Conservation (phyloP, 257 asterid species). For the Phtheirospermum japonicum region DNA sequence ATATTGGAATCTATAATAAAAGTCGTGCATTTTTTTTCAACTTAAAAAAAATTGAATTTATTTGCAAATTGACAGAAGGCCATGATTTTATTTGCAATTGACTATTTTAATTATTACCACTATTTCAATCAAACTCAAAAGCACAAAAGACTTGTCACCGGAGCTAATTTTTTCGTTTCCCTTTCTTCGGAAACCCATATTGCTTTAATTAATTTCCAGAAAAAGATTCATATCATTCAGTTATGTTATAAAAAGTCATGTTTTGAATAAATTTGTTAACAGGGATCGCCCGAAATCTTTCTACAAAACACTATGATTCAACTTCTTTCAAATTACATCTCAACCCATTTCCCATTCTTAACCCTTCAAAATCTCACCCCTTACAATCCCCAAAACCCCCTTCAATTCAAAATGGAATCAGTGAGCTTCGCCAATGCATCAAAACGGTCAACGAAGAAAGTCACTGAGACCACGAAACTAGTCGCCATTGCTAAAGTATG, state of each 20-base stretch:
- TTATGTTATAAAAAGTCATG: background rate
- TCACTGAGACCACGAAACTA: conserved; percentile 71
- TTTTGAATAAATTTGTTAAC: conserved; percentile 22
- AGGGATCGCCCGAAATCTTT: conserved; percentile 16
- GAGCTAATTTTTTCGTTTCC: too few species aligned
- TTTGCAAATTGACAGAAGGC: too few species aligned
- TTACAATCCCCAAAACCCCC: conserved; percentile 2
- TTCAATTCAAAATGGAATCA: conserved; percentile 42
- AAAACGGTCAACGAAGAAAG: conserved; percentile 56
- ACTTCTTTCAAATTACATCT: conserved; percentile 40
- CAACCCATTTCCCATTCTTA: conserved; percentile 26
- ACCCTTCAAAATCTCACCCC: conserved; percentile 17
- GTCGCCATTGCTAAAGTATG: conserved; percentile 76
- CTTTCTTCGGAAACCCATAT: too few species aligned
- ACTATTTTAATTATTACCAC: too few species aligned
- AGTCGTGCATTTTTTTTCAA: too few species aligned
- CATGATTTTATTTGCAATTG: too few species aligned
- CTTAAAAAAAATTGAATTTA: too few species aligned
- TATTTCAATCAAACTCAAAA: too few species aligned
- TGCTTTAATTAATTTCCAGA: background rate
- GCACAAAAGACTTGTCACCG: too few species aligned
- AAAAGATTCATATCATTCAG: background rate
- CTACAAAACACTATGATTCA: conserved; percentile 13
- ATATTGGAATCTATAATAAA: too few species aligned
- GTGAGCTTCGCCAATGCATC: conserved; percentile 58